These are phyloP conservation scores for Penicillium rolfsii DNA, from an alignment of 2,329 filamentous ascomycete species.

Conservation along the genomic window DNA sequence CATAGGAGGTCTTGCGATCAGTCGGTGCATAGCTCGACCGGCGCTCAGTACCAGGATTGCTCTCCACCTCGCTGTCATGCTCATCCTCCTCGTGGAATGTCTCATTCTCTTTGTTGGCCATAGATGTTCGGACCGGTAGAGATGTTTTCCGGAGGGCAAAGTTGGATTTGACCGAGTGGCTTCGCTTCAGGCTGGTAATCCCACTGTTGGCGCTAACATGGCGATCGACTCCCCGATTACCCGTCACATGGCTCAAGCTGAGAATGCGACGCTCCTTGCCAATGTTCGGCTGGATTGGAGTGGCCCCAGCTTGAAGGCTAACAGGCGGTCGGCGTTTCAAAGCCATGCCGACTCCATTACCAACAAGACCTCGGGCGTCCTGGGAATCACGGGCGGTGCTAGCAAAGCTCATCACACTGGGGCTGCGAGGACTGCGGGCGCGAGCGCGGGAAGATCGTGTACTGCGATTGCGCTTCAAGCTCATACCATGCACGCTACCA, in stretches of 20 bases:
- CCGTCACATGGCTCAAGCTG: slow-evolving; percentile 86
- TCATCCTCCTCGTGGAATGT: slow-evolving; percentile 67
- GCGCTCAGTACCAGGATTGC: slow-evolving; percentile 55
- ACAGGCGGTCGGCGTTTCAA: slow-evolving; percentile 57
- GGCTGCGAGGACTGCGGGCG: slow-evolving; percentile 39
- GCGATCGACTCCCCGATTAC: slow-evolving; percentile 58
- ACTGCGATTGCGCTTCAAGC: slow-evolving; percentile 54
- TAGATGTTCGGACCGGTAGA: slow-evolving; percentile 61
- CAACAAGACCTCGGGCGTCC: slow-evolving; percentile 41
- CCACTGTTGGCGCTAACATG: slow-evolving; percentile 42
- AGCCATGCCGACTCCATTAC: slow-evolving; percentile 51
- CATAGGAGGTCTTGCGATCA: slow-evolving; percentile 32
- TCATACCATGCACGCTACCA: slow-evolving; percentile 59
- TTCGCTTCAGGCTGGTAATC: slow-evolving; percentile 69
- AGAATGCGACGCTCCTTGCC: slow-evolving; percentile 75
- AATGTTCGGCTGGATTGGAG: slow-evolving; percentile 49
- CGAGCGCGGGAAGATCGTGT: slow-evolving; percentile 42
- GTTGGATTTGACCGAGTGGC: slow-evolving; percentile 74
- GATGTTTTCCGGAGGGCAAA: slow-evolving; percentile 67
- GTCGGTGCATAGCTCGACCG: slow-evolving; percentile 49
- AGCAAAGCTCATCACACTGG: slow-evolving; percentile 39
- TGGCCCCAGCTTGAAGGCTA: slow-evolving; percentile 46
- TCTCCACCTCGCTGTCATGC: slow-evolving; percentile 48
- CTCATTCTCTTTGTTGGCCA: slow-evolving; percentile 64
- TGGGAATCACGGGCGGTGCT: slow-evolving; percentile 42